Conservation (phyloP, 202 grass and related monocot genomes). For the Cymbopogon flexuosus region DNA sequence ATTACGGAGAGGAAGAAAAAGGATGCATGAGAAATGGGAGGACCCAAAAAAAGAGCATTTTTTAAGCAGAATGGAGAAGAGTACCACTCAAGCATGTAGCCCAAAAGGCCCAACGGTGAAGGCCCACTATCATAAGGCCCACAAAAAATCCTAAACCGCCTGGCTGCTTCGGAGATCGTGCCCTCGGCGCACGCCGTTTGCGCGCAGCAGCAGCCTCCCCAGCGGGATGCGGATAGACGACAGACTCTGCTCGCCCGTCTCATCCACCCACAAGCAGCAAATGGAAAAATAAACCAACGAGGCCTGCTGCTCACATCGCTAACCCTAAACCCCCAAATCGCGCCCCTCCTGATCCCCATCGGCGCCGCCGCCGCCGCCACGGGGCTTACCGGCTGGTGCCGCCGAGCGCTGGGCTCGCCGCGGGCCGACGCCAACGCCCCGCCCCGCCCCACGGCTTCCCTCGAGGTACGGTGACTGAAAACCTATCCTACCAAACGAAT, state of each 20-base stretch:
- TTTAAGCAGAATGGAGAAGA: no score
- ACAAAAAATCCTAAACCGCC: background rate
- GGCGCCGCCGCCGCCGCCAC: background rate
- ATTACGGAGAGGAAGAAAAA: no score
- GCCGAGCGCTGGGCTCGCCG: background rate
- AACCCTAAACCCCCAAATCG: conserved; percentile 34
- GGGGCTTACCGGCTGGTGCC: background rate
- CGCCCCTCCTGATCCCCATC: conserved; percentile 2
- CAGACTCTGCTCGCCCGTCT: background rate
- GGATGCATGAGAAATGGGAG: no score
- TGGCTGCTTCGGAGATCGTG: background rate
- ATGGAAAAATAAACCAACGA: conserved; percentile 3
- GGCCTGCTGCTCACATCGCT: background rate
- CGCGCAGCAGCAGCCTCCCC: background rate
- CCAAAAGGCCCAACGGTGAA: no score
- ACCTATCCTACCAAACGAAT: background rate
- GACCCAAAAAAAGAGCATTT: no score
- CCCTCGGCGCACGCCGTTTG: background rate
- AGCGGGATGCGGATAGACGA: background rate
- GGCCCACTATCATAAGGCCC: no score
- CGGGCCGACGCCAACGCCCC: background rate
- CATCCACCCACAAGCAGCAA: background rate
- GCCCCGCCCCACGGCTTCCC: background rate
- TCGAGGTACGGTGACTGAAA: background rate
- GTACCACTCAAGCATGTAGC: no score